Base-by-base conservation (phyloP, 768 basidiomycete genomes). In the Cyclocybe cylindracea region DNA sequence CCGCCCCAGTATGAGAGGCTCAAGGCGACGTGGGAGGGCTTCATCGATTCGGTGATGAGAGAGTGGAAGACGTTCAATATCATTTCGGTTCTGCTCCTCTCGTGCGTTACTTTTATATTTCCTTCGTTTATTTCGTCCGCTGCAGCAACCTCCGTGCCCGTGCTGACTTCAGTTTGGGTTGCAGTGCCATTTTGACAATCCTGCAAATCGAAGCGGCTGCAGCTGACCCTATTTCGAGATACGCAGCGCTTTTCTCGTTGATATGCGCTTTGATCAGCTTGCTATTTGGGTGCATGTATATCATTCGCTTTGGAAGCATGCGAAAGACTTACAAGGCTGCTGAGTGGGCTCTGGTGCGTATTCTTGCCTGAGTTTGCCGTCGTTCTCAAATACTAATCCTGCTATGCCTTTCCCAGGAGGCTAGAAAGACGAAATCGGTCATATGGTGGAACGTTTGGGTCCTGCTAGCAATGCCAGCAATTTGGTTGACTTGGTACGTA, bases 391-490 rank as follows among this genome's bases (percentile, higher is more conserved):
- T 11, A 31, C 1, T 10, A 6, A 18, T 47, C 10, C 42, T 33
- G 11, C 32, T 33, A 7, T 41, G 16, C 11, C 2, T 18, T 47
- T 31, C 39, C 29, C 36, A 85, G 82, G 84, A 86, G 59, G 78
- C 83, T 2, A 75, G 78, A 40, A 67, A 60, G 35, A 50, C 55
- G 1, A 56, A 56, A 16, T 57, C 63, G 1, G 38, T 48, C 7
- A 60, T 65, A 29, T 69, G 62, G 57, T 72, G 85, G 85, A 87
- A 87, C 51, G 78, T 85, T 14, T 84, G 85, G 84, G 77, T 85
- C 2, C 53, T 86, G 14, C 68, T 86, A 19, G 80, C 83, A 0
- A 77, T 83, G 70, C 85, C 85, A 0, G 79, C 75, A 1, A 58
- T 84, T 16, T 86, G 83, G 82, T 75, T 85, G 32, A 72, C 81